Percentiles rank a stretch among this genome's conserved stretches.
Conservation (phyloP, 106 monocot genomes). For the Amphibolis antarctica region DNA sequence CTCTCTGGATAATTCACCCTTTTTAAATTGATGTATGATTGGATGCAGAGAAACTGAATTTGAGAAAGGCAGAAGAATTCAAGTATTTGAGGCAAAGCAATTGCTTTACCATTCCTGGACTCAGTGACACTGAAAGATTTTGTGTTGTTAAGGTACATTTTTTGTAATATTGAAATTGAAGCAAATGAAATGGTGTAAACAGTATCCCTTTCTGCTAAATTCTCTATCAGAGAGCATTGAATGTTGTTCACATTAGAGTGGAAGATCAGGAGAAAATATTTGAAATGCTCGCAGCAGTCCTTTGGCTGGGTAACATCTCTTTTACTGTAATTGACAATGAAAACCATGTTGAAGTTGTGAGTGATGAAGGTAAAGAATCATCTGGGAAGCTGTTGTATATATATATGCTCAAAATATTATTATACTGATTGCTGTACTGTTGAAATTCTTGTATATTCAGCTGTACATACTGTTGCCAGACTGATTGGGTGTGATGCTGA, state of each 20-base stretch:
- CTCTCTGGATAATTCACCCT: neutral
- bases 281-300: conserved; percentile 79
- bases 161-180: neutral
- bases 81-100: conserved; percentile 91
- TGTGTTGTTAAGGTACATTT: conserved; percentile 49
- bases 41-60: conserved; percentile 70
- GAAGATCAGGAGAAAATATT: conserved; percentile 83
- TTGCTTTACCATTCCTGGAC: conserved; percentile 72
- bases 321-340: conserved; percentile 94
- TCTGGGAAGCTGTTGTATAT: neutral
- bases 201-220: neutral
- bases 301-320: conserved; percentile 93
- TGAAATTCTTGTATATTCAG: conserved; percentile 1
- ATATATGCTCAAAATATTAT: too few relatives aligned
- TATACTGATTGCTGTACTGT: neutral
- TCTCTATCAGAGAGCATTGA: conserved; percentile 73
- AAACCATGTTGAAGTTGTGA: conserved; percentile 85
- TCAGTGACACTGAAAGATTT: conserved; percentile 91
- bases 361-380: conserved; percentile 71
- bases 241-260: conserved; percentile 80
- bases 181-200: neutral
- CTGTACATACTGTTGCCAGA: conserved; percentile 59
- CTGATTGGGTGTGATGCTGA: conserved; percentile 61
- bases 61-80: conserved; percentile 62
- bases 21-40: neutral